Evolutionary conservation across 495 filamentous ascomycete species (phyloP), one percentile per base, ranked within the genome.

Genomic region (Aspergillus panamensis): DNA sequence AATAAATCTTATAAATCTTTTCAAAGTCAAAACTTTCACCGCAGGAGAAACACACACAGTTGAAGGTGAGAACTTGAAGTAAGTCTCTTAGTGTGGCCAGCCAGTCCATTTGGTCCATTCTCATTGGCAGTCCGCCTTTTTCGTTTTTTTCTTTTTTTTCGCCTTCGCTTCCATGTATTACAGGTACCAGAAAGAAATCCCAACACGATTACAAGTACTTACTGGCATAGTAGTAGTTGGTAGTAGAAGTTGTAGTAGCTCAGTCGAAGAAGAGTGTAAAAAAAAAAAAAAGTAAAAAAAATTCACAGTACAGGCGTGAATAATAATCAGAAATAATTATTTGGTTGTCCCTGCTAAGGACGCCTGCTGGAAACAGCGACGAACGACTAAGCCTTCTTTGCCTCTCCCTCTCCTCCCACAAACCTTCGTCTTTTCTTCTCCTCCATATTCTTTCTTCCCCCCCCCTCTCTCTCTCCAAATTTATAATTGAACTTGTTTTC

Each of bases 321-420:
- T 40, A 40, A 40, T 40, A 8, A 39, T 39, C 35, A 39, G 35
- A 13, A 39, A 39, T 39, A 39, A 39, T 32, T 50, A 2, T 25
- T 5, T 25, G 25, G 25, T 25, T 25, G 25, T 25, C 16, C 31
- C 30, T 51, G 44, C 43, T 47, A 30, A 57, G 37, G 40, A 57
- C 48, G 33, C 21, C 53, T 39, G 32, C 17, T 57, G 12, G 47
- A 48, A 50, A 32, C 53, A n/a, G 29, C 20, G 31, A 31, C 47
- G 29, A 47, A 59, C 19, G 63, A 69, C 67, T 72, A 65, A 62
- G 67, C 68, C 69, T 64, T 68, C 62, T 67, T 63, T 66, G 65
- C 65, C 58, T 66, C 62, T 60, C 58, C 25, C 54, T 52, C 57
- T 57, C 58, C 60, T 62, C 69, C 66, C 69, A 70, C 66, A 70